These are phyloP conservation scores for Cucumis sativus DNA, from an alignment of 306 rosid species.

Conservation along the genomic window Cucumber_9930_V3 NC_026659.2:30824501-30825000, in stretches of 20 bases:
- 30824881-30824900: background rate
- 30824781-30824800: background rate
- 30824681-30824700: background rate
- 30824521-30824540: background rate
- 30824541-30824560: background rate
- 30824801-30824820: background rate
- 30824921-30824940: background rate
- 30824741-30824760: background rate
- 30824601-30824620: background rate
- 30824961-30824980: background rate
- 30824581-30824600: background rate
- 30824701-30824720: background rate
- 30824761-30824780: background rate
- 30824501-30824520: background rate
- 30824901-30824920: background rate
- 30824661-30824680: constrained; percentile 10
- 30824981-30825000: background rate
- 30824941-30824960: background rate
- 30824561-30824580: background rate
- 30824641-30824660: background rate
- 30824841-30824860: background rate
- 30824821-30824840: background rate
- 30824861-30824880: background rate
- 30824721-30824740: background rate
- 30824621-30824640: background rate